Evolutionary conservation across 345 rosid species (phyloP), one percentile per base, ranked within the genome.

Genomic region (Carallia brachiata): DNA sequence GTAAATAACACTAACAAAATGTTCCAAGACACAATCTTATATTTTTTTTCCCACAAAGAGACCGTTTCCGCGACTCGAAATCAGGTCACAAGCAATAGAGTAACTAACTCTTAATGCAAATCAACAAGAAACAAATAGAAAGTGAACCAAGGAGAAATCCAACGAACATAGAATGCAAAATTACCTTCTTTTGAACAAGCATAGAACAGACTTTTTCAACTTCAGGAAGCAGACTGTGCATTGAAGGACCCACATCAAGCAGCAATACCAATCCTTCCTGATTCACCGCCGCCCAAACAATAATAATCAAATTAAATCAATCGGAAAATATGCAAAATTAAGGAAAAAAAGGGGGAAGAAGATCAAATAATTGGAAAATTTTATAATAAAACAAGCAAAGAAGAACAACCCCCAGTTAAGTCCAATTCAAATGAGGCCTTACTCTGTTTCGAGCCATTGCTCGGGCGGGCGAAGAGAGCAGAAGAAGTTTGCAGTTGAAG

Each of bases 401-500:
- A n/a, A 6, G 5, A 34, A 19, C 8, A 0, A 66, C 59, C 17
- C 17, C 16, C 48, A 62, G 57, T 17, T 30, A 70, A 6, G 16
- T 9, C 9, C 12, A 56, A 30, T 27, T 19, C 17, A 54, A 16
- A 7, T 6, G 62, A 15, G 28, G 30, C 7, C 5, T 52, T 77
- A 92, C 97, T 85, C 81, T 84, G 79, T 84, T 92, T 71, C 93
- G 86, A 77, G 92, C 93, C 97, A 92, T 92, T 54, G 60, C 32
- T 59, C 63, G 31, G 56, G 0, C 5, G 8, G 36, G 13, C 12
- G 66, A 4, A 28, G 36, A 44, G 55, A 47, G 36, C n/a, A 47
- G 66, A 23, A 28, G 52, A 67, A 77, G 79, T 79, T 75, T 80
- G 81, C 48, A 2, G 70, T 27, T 47, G 81, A 74, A 74, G 79